Conservation (phyloP, 176 grass and related monocot species). For the Juncus inflexus region DNA sequence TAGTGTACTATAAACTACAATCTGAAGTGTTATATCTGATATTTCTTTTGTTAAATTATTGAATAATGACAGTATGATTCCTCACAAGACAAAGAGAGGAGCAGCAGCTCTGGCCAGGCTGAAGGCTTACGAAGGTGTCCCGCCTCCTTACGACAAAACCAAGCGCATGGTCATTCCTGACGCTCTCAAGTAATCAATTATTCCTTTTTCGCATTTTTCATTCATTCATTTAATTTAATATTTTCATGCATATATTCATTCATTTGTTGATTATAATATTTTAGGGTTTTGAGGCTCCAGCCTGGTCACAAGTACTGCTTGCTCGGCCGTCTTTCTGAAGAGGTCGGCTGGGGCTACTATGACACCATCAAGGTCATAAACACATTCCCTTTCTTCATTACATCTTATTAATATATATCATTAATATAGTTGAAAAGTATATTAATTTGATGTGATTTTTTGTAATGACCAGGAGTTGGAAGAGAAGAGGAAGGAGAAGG, state of each 20-base stretch:
- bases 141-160: slow-evolving; percentile 80
- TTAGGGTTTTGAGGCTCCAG: slow-evolving; percentile 87
- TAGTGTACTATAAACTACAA: too few species aligned
- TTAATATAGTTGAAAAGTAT: not conserved
- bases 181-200: slow-evolving; percentile 63
- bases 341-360: slow-evolving; percentile 82
- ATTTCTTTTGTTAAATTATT: not conserved
- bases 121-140: slow-evolving; percentile 84
- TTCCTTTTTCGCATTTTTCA: not conserved
- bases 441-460: not conserved
- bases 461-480: slow-evolving; percentile 46
- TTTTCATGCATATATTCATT: not conserved
- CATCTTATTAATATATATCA: not conserved
- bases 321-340: slow-evolving; percentile 74
- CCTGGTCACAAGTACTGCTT: slow-evolving; percentile 90
- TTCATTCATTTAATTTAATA: not conserved
- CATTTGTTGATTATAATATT: not conserved
- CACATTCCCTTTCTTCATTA: not conserved
- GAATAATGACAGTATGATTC: slow-evolving; percentile 60
- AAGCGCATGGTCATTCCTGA: slow-evolving; percentile 93
- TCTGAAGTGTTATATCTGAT: not conserved
- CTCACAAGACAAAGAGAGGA: slow-evolving; percentile 93
- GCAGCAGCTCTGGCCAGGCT: slow-evolving; percentile 77
- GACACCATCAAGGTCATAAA: slow-evolving; percentile 91
- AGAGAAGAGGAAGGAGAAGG: slow-evolving; percentile 82